A percentile compares a stretch with the other conserved stretches of the same genome.
phyloP scores from a whole-genome alignment of 805 yeast genomes.

The Pichia kluyveri region DNA sequence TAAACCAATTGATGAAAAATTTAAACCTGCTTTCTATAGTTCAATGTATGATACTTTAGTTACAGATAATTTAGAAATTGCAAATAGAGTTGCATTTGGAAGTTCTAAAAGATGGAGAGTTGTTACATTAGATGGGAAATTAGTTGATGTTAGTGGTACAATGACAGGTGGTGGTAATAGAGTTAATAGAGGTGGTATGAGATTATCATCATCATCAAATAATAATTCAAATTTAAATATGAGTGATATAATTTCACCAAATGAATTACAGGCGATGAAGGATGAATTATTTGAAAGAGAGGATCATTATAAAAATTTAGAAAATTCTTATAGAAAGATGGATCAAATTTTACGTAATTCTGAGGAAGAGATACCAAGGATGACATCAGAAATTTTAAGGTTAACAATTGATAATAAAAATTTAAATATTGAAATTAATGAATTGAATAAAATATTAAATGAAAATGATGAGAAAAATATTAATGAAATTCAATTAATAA shows the following conservation, averaged over 20 bases:
- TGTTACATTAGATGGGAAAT: conserved; percentile 85
- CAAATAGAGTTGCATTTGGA: conserved; percentile 84
- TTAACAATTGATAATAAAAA: conserved; percentile 56
- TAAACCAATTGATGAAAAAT: conserved; percentile 53
- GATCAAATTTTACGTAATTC: conserved; percentile 46
- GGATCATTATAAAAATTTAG: conserved; percentile 28
- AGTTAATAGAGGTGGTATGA: conserved; percentile 71
- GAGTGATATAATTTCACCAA: conserved; percentile 34
- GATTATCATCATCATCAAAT: conserved; percentile 33
- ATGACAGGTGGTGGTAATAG: conserved; percentile 92
- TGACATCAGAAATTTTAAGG: conserved; percentile 54
- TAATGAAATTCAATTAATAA: conserved; percentile 26
- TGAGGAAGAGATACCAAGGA: conserved; percentile 59
- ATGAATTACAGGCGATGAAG: conserved; percentile 47
- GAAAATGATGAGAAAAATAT: conserved; percentile 22
- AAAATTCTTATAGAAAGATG: conserved; percentile 51
- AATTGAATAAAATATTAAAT: conserved; percentile 34
- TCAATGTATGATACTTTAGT: conserved; percentile 84
- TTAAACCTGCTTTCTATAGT: conserved; percentile 83
- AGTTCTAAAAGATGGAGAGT: conserved; percentile 65
- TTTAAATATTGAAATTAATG: conserved; percentile 41
- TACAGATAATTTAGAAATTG: conserved; percentile 67
- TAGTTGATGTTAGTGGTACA: conserved; percentile 90
- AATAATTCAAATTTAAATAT: conserved; percentile 18
- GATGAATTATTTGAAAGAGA: conserved; percentile 41